Base-by-base conservation (phyloP, 2,329 filamentous ascomycete genomes). In the Paecilomyces sp. region DNA sequence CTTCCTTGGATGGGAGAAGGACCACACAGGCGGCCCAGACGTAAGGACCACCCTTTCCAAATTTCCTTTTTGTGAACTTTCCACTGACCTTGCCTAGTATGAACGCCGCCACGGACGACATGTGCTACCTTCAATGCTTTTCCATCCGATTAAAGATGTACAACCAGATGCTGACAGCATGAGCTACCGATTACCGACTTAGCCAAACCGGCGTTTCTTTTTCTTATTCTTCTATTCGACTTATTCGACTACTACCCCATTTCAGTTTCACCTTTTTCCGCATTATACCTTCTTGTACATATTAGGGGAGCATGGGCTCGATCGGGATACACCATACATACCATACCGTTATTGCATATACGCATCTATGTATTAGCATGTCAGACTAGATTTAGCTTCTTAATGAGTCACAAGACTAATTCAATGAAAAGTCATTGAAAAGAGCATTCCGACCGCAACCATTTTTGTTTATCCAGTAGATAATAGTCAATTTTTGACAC, bases 81-180 rank as follows among this genome's bases (percentile, higher is more conserved):
- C 15, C 13, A 30, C 54, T 58, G 57, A 58, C 30, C 24, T 8
- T 30, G 6, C 50, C 24, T 36, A 60, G 63, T 63, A 63, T 30
- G 65, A 66, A 54, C 54, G 58, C 18, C 30, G 59, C 24, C 60
- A 69, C 51, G 68, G 68, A 30, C 62, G 65, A 34, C 63, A 67
- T 3, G 65, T 70, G 8, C 63, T 70, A 50, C 66, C 68, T 15
- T 66, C 68, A 1, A 71, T 71, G 67, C 64, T 71, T 57, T 68
- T 71, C 41, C 69, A 71, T 62, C 92, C 69, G 63, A n/a, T 71
- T 57, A 71, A 71, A 60, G 68, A 69, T 50, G 69, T 63, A 31
- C 58, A 54, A 31, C 58, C 62, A 34, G 62, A 63, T 25, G 60
- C 63, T 28, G 61, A 65, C 31, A 63, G 61, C 57, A 64, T 59